Percentiles rank a stretch among this genome's conserved stretches.
Conservation (phyloP, 805 yeast species). For the Lipomyces mesembrius region DNA sequence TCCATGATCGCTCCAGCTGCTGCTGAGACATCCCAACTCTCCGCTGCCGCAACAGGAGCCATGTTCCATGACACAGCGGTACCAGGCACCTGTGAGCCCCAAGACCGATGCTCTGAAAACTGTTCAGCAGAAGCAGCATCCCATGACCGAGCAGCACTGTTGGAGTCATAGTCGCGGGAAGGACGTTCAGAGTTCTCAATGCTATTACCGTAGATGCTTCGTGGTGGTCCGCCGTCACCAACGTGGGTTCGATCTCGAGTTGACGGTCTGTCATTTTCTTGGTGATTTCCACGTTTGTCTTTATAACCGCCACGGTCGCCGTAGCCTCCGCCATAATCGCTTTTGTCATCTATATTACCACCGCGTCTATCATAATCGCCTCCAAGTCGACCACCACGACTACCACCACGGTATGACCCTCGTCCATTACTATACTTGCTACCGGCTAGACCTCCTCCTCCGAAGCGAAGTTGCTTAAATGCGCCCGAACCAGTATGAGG, state of each 20-base stretch:
- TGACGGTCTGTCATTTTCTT: neutral
- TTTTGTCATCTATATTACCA: neutral
- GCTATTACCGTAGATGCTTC: neutral
- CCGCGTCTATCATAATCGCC: neutral
- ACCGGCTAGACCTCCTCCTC: neutral
- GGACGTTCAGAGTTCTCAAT: neutral
- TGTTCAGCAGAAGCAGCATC: neutral
- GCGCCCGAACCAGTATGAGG: neutral
- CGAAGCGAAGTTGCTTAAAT: neutral
- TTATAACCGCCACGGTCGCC: neutral
- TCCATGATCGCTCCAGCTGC: neutral
- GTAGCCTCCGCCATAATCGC: neutral
- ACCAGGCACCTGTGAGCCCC: neutral
- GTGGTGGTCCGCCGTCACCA: neutral
- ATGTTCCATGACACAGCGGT: neutral
- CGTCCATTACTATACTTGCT: constrained; percentile 6
- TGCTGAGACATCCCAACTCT: neutral
- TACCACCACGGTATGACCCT: neutral
- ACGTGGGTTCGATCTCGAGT: neutral
- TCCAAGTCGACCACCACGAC: constrained; percentile 1
- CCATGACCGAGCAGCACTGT: neutral
- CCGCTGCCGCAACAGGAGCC: neutral
- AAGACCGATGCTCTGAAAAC: neutral
- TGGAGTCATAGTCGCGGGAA: neutral
- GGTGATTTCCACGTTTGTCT: neutral